Evolutionary conservation across 2,329 filamentous ascomycete genomes (phyloP), one percentile per base, ranked within the genome.

Genomic region (Xylaria sp.): DNA sequence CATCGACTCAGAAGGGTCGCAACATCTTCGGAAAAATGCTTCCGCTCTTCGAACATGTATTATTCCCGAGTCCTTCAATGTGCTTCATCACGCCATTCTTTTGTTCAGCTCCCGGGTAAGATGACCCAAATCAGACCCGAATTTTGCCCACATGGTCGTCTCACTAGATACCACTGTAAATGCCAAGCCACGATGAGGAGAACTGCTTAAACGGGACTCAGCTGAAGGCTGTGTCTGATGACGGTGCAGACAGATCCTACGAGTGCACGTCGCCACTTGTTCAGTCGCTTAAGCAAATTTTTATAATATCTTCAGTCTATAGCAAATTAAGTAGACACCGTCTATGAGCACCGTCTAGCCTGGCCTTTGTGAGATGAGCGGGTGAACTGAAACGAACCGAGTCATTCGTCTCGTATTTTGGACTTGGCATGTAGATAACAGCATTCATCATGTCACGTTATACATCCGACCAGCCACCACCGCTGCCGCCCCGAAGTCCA

Each of bases 401-500:
- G 32, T 12, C 10, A 23, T 23, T 57, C 28, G 52, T 46, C 23
- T 25, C 13, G 18, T 32, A 25, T 50, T 41, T 9, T n/a, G 32
- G 12, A 48, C 39, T 46, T 45, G 8, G 23, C 48, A 23, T 28
- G 13, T 28, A 34, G 6, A 18, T 52, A 59, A 28, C n/a, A 30
- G 28, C 32, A 28, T 32, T 48, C 55, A 30, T 30, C 25, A 71
- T 72, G 67, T 70, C 69, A 41, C 60, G 58, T 25, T 45, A 53
- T 25, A 67, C 56, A 36, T 56, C 56, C 30, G 46, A 64, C 3
- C 63, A 65, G 12, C 70, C 72, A 10, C 69, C 71, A 15, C 72
- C 68, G 60, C 69, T 73, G 10, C 73, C 72, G 32, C 71, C 72
- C 34, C 65, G 71, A 64, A 72, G 62, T 39, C 72, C 69, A 36